Conservation (phyloP, 1,284 basidiomycete species). For the Sphaerobolus stellatus region DNA sequence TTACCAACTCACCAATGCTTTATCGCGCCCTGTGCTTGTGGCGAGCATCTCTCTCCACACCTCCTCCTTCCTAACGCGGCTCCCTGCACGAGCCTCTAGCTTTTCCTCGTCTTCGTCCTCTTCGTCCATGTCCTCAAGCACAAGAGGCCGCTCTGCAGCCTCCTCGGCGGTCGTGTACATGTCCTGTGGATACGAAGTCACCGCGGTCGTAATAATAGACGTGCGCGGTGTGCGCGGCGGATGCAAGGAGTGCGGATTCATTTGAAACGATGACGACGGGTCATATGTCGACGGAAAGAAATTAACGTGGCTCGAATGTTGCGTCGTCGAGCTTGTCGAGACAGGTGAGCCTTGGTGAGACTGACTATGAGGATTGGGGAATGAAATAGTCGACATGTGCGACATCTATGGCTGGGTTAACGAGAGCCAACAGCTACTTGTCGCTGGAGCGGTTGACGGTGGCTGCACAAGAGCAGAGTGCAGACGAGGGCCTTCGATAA, state of each 20-base stretch:
- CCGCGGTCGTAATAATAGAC: conserved; percentile 37
- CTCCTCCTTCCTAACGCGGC: conserved; percentile 48
- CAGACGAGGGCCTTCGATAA: no score
- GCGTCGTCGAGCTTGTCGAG: conserved; percentile 37
- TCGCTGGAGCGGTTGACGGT: no score
- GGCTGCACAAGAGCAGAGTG: no score
- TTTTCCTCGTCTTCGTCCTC: conserved; percentile 44
- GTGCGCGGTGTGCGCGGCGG: conserved; percentile 71
- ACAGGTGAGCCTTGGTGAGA: conserved; percentile 29
- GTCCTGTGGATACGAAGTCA: conserved; percentile 7
- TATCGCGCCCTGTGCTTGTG: conserved; percentile 75
- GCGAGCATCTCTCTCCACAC: conserved; percentile 75
- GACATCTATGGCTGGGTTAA: no score
- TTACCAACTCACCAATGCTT: conserved; percentile 64
- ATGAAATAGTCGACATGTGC: conserved; percentile 43
- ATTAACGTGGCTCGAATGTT: conserved; percentile 9
- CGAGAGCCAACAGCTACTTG: no score
- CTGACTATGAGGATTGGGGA: conserved; percentile 30
- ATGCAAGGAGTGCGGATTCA: conserved; percentile 75
- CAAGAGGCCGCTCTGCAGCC: conserved; percentile 29
- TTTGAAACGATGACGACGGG: conserved; percentile 57
- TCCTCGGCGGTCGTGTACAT: conserved; percentile 45
- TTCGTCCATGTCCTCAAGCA: conserved; percentile 32
- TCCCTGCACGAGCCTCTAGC: conserved; percentile 39
- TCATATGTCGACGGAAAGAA: conserved; percentile 46